Evolutionary conservation across 2,329 filamentous ascomycete species (phyloP).

Genomic region (Akanthomyces dipterigenus): DNA sequence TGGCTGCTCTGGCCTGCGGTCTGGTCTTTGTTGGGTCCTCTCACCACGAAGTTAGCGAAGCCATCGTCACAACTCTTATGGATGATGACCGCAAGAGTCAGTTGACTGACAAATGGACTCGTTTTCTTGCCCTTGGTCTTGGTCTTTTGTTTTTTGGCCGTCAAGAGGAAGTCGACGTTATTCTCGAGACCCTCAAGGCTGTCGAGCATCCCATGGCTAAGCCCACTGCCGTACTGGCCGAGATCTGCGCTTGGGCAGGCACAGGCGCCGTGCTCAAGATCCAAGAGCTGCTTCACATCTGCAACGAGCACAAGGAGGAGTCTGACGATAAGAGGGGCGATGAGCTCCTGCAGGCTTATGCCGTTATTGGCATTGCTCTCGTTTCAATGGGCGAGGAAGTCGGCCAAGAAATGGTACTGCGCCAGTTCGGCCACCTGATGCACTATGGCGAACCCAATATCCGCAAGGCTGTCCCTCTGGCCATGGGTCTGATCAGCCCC

Average conservation of each 20-base stretch:
- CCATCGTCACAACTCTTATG: conserved; percentile 85
- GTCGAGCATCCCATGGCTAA: conserved; percentile 96
- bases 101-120: conserved; percentile 95
- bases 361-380: conserved; percentile 85
- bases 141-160: conserved; percentile 92
- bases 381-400: conserved; percentile 98
- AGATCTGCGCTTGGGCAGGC: conserved; percentile 96
- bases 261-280: conserved; percentile 96
- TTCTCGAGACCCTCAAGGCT: conserved; percentile 91
- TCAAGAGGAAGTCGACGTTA: conserved; percentile 98
- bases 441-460: conserved; percentile 98
- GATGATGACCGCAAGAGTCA: conserved; percentile 88
- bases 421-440: conserved; percentile 97
- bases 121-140: conserved; percentile 90
- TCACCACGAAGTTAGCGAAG: conserved; percentile 82
- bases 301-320: conserved; percentile 95
- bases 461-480: conserved; percentile 87
- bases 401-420: conserved; percentile 96
- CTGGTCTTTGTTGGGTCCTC: conserved; percentile 90
- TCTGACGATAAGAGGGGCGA: conserved; percentile 92
- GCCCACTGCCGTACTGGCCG: conserved; percentile 87
- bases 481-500: conserved; percentile 92
- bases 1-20: conserved; percentile 87
- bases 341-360: conserved; percentile 91
- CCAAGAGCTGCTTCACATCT: conserved; percentile 94